Conservation (phyloP, 176 grass and related monocot species). For the Oryza punctata region DNA sequence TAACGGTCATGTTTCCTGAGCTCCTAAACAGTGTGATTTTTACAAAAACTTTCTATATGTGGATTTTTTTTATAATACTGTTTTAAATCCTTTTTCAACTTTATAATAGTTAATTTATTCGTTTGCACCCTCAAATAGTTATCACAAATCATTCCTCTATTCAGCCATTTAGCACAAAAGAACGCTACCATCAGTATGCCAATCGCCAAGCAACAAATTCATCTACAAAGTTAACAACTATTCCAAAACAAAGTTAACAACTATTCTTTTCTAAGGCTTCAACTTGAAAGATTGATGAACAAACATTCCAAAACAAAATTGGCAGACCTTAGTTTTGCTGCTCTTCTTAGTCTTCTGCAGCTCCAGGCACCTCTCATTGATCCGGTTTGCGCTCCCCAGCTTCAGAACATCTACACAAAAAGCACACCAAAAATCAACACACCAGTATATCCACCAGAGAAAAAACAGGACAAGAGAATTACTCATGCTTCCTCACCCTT, state of each 20-base stretch:
- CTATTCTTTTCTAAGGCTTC: background rate
- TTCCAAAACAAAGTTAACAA: background rate
- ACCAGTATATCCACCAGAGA: background rate
- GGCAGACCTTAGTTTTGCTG: conserved; percentile 68
- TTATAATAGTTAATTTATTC: no score
- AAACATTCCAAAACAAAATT: conserved; percentile 1
- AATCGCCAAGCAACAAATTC: background rate
- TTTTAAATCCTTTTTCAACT: no score
- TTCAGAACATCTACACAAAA: conserved; percentile 74
- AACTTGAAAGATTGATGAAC: background rate
- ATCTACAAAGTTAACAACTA: background rate
- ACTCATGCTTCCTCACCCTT: conserved; percentile 45
- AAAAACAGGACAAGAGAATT: background rate
- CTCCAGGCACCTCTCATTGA: conserved; percentile 87
- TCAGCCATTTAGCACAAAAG: no score
- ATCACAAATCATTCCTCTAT: no score
- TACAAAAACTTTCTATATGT: no score
- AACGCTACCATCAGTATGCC: no score
- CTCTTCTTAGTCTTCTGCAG: conserved; percentile 81
- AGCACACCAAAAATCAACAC: conserved; percentile 16
- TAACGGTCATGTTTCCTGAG: no score
- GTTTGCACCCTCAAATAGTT: no score
- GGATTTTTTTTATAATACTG: no score
- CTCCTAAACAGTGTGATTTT: no score
- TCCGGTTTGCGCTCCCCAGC: conserved; percentile 60